Percentiles rank a stretch among this genome's conserved stretches.
These are phyloP conservation scores for Coniferiporia sulphurascens DNA, from an alignment of 1,284 basidiomycete genomes.

Conservation along the genomic window DNA sequence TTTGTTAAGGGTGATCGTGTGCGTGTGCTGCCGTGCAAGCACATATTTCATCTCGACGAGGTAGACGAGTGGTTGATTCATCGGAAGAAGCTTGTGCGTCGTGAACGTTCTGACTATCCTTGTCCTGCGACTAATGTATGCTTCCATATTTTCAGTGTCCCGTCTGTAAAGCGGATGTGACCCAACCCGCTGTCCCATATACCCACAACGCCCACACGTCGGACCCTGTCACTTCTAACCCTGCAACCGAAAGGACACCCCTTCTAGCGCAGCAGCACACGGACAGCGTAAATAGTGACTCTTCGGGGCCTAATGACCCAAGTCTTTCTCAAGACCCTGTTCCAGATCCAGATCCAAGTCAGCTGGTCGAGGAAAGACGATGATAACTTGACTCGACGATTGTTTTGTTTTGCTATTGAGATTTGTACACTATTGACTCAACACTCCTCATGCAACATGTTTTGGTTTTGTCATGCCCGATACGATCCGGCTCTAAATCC, in stretches of 20 bases:
- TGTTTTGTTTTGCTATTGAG: background rate
- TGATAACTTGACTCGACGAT: background rate
- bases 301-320: background rate
- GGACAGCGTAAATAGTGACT: background rate
- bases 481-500: no score
- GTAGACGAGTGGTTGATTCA: constrained; percentile 88
- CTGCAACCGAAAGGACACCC: constrained; percentile 33
- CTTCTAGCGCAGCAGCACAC: constrained; percentile 24
- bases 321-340: background rate
- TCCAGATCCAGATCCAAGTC: background rate
- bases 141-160: constrained; percentile 57
- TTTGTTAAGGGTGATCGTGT: constrained; percentile 84
- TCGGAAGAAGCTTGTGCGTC: constrained; percentile 82
- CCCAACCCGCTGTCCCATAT: constrained; percentile 42
- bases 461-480: background rate
- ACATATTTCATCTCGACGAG: constrained; percentile 83
- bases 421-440: background rate
- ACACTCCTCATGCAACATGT: background rate
- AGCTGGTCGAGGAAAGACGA: background rate
- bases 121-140: constrained; percentile 1
- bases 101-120: background rate
- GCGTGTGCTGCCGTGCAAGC: constrained; percentile 84
- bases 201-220: constrained; percentile 16
- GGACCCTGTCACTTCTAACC: constrained; percentile 4
- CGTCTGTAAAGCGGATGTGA: constrained; percentile 85